phyloP scores from a whole-genome alignment of 768 basidiomycete species.

The Termitomyces sp. region DNA sequence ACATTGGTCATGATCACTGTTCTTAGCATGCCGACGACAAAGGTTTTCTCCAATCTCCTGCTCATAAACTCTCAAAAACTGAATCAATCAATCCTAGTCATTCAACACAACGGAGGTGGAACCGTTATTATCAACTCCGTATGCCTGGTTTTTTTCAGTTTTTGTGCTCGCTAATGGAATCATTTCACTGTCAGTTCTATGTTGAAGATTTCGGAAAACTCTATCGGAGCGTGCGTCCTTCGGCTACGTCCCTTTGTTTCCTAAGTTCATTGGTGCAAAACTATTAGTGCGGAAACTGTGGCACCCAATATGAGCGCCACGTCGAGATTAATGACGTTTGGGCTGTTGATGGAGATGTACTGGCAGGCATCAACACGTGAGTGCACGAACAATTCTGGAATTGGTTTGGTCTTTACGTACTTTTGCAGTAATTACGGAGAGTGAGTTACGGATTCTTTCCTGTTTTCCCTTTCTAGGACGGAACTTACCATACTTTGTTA shows the following conservation, averaged over 20 bases:
- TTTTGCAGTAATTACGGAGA: conserved; percentile 29
- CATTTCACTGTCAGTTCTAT: conserved; percentile 25
- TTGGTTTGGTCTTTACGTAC: background rate
- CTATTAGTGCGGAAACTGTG: conserved; percentile 27
- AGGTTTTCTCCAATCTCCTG: conserved; percentile 7
- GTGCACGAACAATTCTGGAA: conserved; percentile 3
- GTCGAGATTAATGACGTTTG: conserved; percentile 27
- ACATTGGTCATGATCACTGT: background rate
- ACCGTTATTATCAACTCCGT: conserved; percentile 33
- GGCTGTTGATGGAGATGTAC: conserved; percentile 24
- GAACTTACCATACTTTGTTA: conserved; percentile 4
- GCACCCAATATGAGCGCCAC: conserved; percentile 22
- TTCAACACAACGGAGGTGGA: conserved; percentile 33
- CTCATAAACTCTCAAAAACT: background rate
- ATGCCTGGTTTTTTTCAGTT: background rate
- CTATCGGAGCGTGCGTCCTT: conserved; percentile 24
- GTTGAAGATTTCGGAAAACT: conserved; percentile 34
- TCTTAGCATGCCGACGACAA: conserved; percentile 27
- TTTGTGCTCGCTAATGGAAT: background rate
- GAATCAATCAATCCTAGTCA: conserved; percentile 12
- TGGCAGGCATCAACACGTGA: conserved; percentile 29
- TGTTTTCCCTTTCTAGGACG: background rate
- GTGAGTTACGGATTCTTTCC: conserved; percentile 12
- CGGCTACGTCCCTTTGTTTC: background rate
- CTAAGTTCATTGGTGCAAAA: background rate